A percentile compares a stretch with the other conserved stretches of the same genome.
Evolutionary conservation across 345 rosid species (phyloP).

Genomic region (Acer campestre): DNA sequence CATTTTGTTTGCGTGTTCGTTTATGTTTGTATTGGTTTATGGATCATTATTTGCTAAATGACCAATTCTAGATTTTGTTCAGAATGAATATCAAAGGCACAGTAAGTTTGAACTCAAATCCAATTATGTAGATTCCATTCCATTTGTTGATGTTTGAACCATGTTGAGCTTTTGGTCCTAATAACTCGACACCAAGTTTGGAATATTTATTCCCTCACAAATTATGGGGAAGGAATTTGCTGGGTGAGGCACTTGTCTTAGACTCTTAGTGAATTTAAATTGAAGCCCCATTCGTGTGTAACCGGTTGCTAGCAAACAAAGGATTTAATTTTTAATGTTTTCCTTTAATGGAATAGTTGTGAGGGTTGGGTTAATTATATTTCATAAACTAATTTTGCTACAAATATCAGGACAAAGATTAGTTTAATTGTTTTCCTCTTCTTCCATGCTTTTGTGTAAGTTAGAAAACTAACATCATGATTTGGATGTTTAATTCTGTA

Average conservation of each 20-base stretch:
- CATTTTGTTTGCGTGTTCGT: background rate
- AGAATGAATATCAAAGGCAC: background rate
- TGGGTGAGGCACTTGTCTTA: background rate
- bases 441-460: background rate
- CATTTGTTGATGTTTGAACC: background rate
- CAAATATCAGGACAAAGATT: background rate
- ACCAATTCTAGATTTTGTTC: background rate
- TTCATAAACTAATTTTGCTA: background rate
- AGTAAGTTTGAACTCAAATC: background rate
- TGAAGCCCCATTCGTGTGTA: background rate
- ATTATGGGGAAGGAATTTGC: background rate
- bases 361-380: background rate
- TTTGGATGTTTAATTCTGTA: constrained; percentile 25
- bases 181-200: background rate
- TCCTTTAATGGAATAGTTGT: background rate
- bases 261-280: background rate
- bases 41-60: background rate
- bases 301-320: too few relatives aligned
- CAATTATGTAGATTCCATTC: background rate
- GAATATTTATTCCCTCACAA: background rate
- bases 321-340: background rate
- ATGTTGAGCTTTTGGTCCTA: background rate
- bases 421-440: background rate
- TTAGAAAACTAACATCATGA: background rate
- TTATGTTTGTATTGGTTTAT: background rate